These are phyloP conservation scores for Naganishia antarctica DNA, from an alignment of 768 basidiomycete genomes.

Conservation along the genomic window DNA sequence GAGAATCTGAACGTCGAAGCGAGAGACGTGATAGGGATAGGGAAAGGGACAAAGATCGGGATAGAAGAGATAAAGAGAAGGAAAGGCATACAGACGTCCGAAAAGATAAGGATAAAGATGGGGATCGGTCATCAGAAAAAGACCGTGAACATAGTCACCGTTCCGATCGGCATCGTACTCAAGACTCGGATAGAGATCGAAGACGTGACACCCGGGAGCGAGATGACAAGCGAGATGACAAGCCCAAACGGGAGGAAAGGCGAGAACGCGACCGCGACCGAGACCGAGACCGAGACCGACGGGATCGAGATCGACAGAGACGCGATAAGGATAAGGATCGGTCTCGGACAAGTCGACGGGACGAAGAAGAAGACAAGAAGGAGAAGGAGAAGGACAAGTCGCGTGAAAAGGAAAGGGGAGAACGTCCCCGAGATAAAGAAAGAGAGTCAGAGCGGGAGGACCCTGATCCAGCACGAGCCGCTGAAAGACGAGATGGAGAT, in stretches of 20 bases:
- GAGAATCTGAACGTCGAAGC: slow-evolving; percentile 15
- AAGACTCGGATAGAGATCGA: slow-evolving; percentile 8
- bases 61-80: slow-evolving; percentile 15
- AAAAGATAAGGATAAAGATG: slow-evolving; percentile 8
- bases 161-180: slow-evolving; percentile 13
- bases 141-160: slow-evolving; percentile 5
- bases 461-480: background rate
- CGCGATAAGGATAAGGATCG: slow-evolving; percentile 12
- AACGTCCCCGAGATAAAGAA: background rate
- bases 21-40: slow-evolving; percentile 10
- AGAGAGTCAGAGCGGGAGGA: slow-evolving; percentile 1
- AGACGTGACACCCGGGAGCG: slow-evolving; percentile 3
- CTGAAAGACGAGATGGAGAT: slow-evolving; percentile 1
- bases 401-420: background rate
- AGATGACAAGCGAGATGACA: slow-evolving; percentile 11
- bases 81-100: background rate
- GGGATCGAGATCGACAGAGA: slow-evolving; percentile 11
- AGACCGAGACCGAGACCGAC: slow-evolving; percentile 22
- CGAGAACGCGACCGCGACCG: slow-evolving; percentile 3
- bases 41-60: slow-evolving; percentile 1
- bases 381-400: background rate
- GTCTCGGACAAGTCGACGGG: background rate
- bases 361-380: background rate
- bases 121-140: background rate
- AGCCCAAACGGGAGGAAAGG: background rate